Base-by-base conservation (phyloP, 768 basidiomycete genomes). In the Tulasnella calospora region DNA sequence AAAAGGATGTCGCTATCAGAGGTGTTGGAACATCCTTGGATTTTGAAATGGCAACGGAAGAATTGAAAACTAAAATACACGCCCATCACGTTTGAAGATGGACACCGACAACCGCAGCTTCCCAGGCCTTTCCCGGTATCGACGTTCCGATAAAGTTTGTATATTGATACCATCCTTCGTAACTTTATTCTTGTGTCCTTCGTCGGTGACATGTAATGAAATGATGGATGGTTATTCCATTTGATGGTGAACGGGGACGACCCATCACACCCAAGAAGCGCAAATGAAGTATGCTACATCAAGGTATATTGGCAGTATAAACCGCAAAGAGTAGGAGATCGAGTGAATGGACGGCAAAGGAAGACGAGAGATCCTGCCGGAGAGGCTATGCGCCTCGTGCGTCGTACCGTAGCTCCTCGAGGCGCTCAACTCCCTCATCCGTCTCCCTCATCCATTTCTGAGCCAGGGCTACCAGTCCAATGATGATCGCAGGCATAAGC, bases 1-100 rank as follows among this genome's bases (percentile, higher is more conserved):
- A 83, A 86, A 27, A 83, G 87, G 23, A 80, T 87, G 9, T 83
- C 87, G 0, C 81, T 88, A 35, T 79, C 80, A 21, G 84, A 87
- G 15, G 87, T 87, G 21, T 78, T 84, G 36, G 80, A 79, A 8
- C 86, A 87, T 78, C 87, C 86, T 5, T 88, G 87, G 86, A 86
- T 87, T 78, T 82, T 83, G 74, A 76, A 76, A 38, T 76, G 57
- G 51, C 44, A 75, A 27, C 74, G 46, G 15, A 75, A 57, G 44
- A 3, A 67, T n/a, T 67, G 61, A 67, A 67, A 27, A 8, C 12
- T n/a, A n/a, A n/a, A n/a, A n/a, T n/a, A n/a, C n/a, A n/a, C n/a
- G n/a, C 27, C n/a, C 61, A 21, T 10, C 23, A 21, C 21, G 23
- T 5, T 19, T 23, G 47, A 23, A 19, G 21, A 51, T 3, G 47